Percentiles rank a stretch among this genome's conserved stretches.
phyloP scores from a whole-genome alignment of 2,329 filamentous ascomycete species.

The Fusarium pilosicola region DNA sequence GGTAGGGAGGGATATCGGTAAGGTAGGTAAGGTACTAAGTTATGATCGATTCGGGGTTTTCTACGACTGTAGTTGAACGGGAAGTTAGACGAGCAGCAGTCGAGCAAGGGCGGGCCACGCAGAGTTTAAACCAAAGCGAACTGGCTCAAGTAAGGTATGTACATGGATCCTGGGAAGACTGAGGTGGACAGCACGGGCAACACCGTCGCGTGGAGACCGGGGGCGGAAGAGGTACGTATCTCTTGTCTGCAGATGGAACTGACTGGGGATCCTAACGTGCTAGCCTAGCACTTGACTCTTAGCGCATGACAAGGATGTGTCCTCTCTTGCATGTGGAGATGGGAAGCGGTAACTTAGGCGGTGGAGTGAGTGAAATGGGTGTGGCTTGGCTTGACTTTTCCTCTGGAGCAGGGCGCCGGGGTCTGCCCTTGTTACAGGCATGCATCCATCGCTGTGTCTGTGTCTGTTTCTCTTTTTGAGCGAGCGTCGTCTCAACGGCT shows the following conservation, averaged over 20 bases:
- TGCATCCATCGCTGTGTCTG: not conserved
- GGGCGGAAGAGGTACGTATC: slow-evolving; percentile 28
- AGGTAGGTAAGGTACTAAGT: not conserved
- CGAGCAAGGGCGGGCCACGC: slow-evolving; percentile 32
- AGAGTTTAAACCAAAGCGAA: slow-evolving; percentile 42
- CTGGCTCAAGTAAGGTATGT: slow-evolving; percentile 10
- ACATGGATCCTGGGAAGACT: slow-evolving; percentile 14
- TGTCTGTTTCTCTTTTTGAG: not conserved
- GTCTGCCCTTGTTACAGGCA: slow-evolving; percentile 2
- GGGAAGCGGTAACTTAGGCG: slow-evolving; percentile 24
- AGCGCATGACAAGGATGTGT: slow-evolving; percentile 25
- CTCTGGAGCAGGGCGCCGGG: slow-evolving; percentile 13
- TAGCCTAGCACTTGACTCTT: slow-evolving; percentile 20
- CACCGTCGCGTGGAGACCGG: slow-evolving; percentile 36
- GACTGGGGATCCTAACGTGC: slow-evolving; percentile 28
- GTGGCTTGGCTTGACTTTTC: slow-evolving; percentile 18
- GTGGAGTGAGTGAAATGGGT: slow-evolving; percentile 22
- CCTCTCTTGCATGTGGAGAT: slow-evolving; percentile 23
- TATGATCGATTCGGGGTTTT: slow-evolving; percentile 8
- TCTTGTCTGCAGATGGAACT: slow-evolving; percentile 11
- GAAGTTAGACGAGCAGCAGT: slow-evolving; percentile 18
- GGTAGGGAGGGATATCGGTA: not conserved
- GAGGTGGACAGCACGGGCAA: slow-evolving; percentile 13
- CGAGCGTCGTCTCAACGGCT: slow-evolving; percentile 13
- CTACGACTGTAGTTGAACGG: slow-evolving; percentile 22